These are phyloP conservation scores for Backusella morwellensis DNA, from an alignment of 192 early-diverging fungal genomes.

Conservation along the genomic window DNA sequence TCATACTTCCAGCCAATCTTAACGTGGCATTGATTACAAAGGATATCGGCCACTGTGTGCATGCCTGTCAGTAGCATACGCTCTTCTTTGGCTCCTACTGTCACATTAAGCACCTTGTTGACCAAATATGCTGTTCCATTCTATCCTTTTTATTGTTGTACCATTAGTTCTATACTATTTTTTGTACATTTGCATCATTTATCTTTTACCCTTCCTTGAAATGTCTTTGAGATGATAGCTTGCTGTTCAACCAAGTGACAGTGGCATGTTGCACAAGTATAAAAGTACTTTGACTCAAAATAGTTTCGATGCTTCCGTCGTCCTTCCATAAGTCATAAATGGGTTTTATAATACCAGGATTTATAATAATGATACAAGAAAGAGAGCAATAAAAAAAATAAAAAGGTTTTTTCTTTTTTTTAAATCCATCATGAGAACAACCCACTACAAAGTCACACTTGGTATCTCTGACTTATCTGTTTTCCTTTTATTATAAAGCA, in stretches of 20 bases:
- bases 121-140: conserved; percentile 58
- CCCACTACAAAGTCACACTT: not conserved
- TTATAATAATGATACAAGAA: not conserved
- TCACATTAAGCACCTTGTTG: conserved; percentile 49
- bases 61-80: conserved; percentile 54
- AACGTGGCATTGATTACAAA: conserved; percentile 47
- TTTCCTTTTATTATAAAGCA: not conserved
- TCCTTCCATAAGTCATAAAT: not conserved
- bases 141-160: conserved; percentile 2
- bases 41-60: conserved; percentile 57
- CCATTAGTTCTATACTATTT: not conserved
- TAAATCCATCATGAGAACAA: not conserved
- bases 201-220: conserved; percentile 4
- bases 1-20: conserved; percentile 63
- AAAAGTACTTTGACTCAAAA: not conserved
- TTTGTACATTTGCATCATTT: no score
- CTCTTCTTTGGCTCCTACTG: conserved; percentile 54
- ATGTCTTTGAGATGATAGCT: not conserved
- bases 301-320: conserved; percentile 3
- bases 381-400: not conserved
- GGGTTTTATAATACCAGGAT: no score
- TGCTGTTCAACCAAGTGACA: conserved; percentile 1
- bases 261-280: conserved; percentile 5
- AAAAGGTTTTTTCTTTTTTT: not conserved
- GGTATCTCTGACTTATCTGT: not conserved